These are phyloP conservation scores for Hypoxylon sp. DNA, from an alignment of 2,329 filamentous ascomycete genomes.

Conservation along the genomic window DNA sequence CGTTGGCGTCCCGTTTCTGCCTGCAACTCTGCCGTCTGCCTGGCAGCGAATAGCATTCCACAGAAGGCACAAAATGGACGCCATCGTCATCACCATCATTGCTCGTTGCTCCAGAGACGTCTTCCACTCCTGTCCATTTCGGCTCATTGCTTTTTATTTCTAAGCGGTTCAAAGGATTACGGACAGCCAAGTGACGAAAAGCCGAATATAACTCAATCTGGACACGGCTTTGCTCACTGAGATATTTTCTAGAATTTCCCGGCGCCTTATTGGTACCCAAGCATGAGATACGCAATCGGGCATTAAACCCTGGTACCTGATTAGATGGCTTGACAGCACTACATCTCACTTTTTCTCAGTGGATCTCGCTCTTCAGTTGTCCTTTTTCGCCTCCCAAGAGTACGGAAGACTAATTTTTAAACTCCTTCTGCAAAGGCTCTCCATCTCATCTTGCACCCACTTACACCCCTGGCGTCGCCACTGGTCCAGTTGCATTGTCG, in stretches of 20 bases:
- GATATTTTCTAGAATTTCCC: conserved; percentile 32
- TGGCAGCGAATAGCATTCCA: conserved; percentile 45
- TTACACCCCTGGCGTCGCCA: conserved; percentile 36
- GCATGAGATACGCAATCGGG: conserved; percentile 48
- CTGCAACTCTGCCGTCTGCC: conserved; percentile 43
- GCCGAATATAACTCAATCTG: conserved; percentile 34
- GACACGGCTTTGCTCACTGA: conserved; percentile 26
- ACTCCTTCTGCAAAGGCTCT: conserved; percentile 21
- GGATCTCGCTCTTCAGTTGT: conserved; percentile 33
- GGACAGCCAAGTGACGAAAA: conserved; percentile 21
- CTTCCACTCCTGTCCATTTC: conserved; percentile 24
- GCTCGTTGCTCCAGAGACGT: conserved; percentile 29
- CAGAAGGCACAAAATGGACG: conserved; percentile 38
- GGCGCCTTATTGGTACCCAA: conserved; percentile 54
- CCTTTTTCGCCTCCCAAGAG: conserved; percentile 38
- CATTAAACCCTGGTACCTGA: conserved; percentile 46
- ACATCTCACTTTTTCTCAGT: conserved; percentile 36
- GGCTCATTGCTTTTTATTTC: conserved; percentile 27
- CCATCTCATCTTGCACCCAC: conserved; percentile 28
- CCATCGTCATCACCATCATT: conserved; percentile 45
- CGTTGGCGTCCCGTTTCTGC: conserved; percentile 48
- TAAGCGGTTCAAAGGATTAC: conserved; percentile 27
- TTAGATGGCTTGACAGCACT: conserved; percentile 37
- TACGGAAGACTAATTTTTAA: conserved; percentile 14
- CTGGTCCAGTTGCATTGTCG: conserved; percentile 25